phyloP scores from a whole-genome alignment of 139 green algal genomes.

The Closterium sp. region DNA sequence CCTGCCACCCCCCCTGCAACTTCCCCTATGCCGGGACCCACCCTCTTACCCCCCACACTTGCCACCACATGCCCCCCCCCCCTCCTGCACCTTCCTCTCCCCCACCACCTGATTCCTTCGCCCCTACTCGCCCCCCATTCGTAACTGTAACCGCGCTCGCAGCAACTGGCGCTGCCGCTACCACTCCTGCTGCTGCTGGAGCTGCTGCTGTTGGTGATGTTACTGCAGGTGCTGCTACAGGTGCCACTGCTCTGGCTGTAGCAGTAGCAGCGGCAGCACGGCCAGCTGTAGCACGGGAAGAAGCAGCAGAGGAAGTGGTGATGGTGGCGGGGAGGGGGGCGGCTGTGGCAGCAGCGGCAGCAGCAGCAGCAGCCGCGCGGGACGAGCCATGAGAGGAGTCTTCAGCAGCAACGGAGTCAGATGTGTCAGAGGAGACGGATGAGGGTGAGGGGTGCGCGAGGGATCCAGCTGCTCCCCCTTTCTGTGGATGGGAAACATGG shows the following conservation, averaged over 20 bases:
- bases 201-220: background rate
- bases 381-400: background rate
- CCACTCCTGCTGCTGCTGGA: background rate
- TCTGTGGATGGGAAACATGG: background rate
- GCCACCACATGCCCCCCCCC: background rate
- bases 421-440: background rate
- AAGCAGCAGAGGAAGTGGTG: background rate
- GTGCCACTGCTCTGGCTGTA: background rate
- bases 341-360: background rate
- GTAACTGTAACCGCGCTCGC: background rate
- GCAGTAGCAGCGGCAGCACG: conserved; percentile 2
- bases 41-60: background rate
- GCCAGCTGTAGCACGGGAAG: background rate
- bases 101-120: background rate
- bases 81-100: conserved; percentile 18
- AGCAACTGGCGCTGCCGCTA: background rate
- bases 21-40: background rate
- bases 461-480: background rate
- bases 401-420: background rate
- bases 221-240: background rate
- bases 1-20: background rate
- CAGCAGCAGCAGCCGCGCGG: background rate
- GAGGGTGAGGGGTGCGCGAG: background rate
- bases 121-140: background rate
- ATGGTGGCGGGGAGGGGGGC: background rate